phyloP scores from a whole-genome alignment of 345 rosid species.

The Zanthoxylum bungeanum region DNA sequence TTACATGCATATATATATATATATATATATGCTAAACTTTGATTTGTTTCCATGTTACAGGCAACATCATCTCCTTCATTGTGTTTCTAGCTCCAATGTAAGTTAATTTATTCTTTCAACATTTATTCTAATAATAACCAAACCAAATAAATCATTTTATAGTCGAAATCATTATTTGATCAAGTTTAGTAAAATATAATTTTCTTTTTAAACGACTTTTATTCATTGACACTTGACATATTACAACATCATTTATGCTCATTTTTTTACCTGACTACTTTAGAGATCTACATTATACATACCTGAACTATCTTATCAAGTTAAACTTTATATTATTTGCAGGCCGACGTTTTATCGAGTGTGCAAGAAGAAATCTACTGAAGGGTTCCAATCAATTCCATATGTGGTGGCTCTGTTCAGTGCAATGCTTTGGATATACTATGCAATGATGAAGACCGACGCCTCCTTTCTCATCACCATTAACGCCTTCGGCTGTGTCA shows the following conservation, averaged over 20 bases:
- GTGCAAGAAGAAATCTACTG: constrained; percentile 64
- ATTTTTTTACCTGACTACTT: too few species aligned
- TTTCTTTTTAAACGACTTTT: too few species aligned
- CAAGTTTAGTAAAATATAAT: too few species aligned
- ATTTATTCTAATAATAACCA: too few species aligned
- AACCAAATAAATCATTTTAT: too few species aligned
- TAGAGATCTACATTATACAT: too few species aligned
- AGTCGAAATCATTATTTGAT: too few species aligned
- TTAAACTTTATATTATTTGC: too few species aligned
- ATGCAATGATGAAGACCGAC: constrained; percentile 53
- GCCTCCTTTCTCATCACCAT: constrained; percentile 66
- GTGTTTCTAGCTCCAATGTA: constrained; percentile 40
- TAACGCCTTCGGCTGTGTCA: constrained; percentile 56
- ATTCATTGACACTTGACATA: too few species aligned
- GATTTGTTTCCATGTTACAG: not conserved
- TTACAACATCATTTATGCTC: too few species aligned
- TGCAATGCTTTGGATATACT: constrained; percentile 64
- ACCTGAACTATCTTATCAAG: too few species aligned
- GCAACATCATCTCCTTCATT: constrained; percentile 30
- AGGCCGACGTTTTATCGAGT: constrained; percentile 70
- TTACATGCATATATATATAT: not conserved
- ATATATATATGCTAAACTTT: too few species aligned
- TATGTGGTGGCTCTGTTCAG: constrained; percentile 63
- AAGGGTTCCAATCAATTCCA: constrained; percentile 71
- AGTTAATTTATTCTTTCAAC: constrained; percentile 19